Percentiles rank a stretch among this genome's conserved stretches.
Evolutionary conservation across 441 rosid species (phyloP).

Genomic region (Iberis amara): DNA sequence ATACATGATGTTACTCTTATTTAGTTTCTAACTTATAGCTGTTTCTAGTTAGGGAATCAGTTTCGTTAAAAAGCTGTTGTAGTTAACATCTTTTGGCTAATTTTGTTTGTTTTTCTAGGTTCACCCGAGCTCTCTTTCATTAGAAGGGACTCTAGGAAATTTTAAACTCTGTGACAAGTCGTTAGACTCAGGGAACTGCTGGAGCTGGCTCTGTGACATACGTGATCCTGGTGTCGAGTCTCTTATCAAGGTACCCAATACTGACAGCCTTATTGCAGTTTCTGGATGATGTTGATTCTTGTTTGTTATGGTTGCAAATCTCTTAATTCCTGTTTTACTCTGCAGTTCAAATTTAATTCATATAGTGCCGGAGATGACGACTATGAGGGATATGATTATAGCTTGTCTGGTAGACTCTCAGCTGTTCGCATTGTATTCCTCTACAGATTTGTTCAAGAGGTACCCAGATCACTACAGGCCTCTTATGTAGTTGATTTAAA

Average conservation of each 20-base stretch:
- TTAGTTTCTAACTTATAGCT: conserved; percentile 3
- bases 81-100: conserved; percentile 24
- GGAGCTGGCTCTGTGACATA: conserved; percentile 99
- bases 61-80: conserved; percentile 4
- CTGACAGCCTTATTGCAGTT: conserved; percentile 9
- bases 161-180: conserved; percentile 96
- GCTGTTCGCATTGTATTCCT: conserved; percentile 97
- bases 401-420: conserved; percentile 85
- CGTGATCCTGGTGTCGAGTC: conserved; percentile 97
- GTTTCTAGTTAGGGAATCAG: conserved; percentile 16
- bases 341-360: conserved; percentile 87
- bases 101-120: conserved; percentile 47
- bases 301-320: conserved; percentile 15
- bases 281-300: conserved; percentile 19
- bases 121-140: conserved; percentile 84
- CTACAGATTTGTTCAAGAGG: conserved; percentile 97
- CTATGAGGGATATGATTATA: conserved; percentile 95
- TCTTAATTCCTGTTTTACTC: conserved; percentile 29
- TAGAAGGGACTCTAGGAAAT: conserved; percentile 95
- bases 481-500: conserved; percentile 15
- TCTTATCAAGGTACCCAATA: conserved; percentile 67
- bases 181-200: conserved; percentile 63
- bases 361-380: conserved; percentile 93
- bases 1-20: conserved; percentile 16
- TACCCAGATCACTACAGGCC: conserved; percentile 32